A percentile compares a stretch with the other conserved stretches of the same genome.
Evolutionary conservation across 441 rosid genomes (phyloP).

Genomic region (Adansonia rubrostipa): DNA sequence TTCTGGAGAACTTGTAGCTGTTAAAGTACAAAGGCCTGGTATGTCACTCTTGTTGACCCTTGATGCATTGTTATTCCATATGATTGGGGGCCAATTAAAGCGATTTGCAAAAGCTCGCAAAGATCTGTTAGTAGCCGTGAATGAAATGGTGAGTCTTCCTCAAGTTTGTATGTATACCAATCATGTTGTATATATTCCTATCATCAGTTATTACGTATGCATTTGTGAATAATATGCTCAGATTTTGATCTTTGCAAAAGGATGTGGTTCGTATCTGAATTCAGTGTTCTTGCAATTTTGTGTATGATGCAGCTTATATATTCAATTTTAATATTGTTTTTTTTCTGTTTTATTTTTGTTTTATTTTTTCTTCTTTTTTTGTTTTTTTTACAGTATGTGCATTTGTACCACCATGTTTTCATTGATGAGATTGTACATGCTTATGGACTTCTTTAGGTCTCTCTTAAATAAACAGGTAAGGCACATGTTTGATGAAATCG

Average conservation of each 20-base stretch:
- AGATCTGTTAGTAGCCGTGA: slow-evolving; percentile 90
- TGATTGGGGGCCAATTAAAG: slow-evolving; percentile 96
- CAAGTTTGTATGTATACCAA: slow-evolving; percentile 17
- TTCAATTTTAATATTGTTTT: slow-evolving; percentile 7
- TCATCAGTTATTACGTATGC: not conserved
- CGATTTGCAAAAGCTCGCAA: slow-evolving; percentile 95
- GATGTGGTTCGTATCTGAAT: not conserved
- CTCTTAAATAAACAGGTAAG: slow-evolving; percentile 83
- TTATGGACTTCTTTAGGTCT: slow-evolving; percentile 51
- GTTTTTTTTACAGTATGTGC: not conserved
- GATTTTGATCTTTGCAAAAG: slow-evolving; percentile 14
- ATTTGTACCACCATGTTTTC: slow-evolving; percentile 23
- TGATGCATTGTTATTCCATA: slow-evolving; percentile 87
- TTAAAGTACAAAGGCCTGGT: slow-evolving; percentile 98
- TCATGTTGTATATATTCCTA: not conserved
- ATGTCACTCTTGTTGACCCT: slow-evolving; percentile 80
- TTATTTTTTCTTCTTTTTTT: too few species aligned
- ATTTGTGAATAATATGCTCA: not conserved
- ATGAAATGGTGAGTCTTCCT: slow-evolving; percentile 80
- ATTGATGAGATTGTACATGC: slow-evolving; percentile 40
- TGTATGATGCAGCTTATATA: not conserved
- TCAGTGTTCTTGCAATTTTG: not conserved
- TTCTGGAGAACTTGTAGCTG: slow-evolving; percentile 98
- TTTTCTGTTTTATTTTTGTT: not conserved
- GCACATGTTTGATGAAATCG: slow-evolving; percentile 99